Conservation (phyloP, 208 protist species). For the Leishmania major region DNA sequence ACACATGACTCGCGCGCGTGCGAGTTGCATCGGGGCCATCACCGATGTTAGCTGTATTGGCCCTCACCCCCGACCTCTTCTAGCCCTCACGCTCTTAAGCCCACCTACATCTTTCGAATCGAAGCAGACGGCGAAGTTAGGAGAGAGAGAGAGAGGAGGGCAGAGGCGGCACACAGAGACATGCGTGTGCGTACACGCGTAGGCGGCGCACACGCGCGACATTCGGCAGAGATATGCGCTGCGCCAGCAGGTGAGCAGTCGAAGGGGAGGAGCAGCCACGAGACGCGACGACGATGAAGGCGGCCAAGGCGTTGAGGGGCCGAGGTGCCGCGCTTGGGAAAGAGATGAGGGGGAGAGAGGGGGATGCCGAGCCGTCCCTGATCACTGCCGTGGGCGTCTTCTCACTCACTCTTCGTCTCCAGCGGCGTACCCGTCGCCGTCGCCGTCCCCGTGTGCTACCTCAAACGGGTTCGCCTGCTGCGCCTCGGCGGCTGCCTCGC, state of each 20-base stretch:
- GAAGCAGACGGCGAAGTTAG: background rate
- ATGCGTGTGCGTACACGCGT: background rate
- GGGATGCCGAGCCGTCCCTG: background rate
- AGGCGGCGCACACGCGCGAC: background rate
- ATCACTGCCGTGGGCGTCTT: background rate
- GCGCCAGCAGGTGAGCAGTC: background rate
- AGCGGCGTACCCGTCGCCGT: slow-evolving; percentile 46
- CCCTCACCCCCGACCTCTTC: background rate
- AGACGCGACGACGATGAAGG: background rate
- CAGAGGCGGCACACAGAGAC: background rate
- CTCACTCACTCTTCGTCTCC: slow-evolving; percentile 44
- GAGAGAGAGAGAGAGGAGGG: background rate
- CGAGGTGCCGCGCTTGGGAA: background rate
- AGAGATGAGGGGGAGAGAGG: background rate
- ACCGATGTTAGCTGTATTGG: background rate
- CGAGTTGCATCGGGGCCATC: background rate
- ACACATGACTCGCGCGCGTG: background rate
- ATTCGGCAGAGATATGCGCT: background rate
- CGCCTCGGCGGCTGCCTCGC: slow-evolving; percentile 56
- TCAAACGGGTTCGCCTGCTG: slow-evolving; percentile 81
- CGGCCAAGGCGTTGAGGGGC: background rate
- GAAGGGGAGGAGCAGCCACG: background rate
- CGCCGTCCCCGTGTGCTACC: slow-evolving; percentile 46
- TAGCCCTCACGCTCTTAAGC: background rate
- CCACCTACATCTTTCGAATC: background rate